phyloP scores from a whole-genome alignment of 495 filamentous ascomycete species.

The Aspergillus biplanus region DNA sequence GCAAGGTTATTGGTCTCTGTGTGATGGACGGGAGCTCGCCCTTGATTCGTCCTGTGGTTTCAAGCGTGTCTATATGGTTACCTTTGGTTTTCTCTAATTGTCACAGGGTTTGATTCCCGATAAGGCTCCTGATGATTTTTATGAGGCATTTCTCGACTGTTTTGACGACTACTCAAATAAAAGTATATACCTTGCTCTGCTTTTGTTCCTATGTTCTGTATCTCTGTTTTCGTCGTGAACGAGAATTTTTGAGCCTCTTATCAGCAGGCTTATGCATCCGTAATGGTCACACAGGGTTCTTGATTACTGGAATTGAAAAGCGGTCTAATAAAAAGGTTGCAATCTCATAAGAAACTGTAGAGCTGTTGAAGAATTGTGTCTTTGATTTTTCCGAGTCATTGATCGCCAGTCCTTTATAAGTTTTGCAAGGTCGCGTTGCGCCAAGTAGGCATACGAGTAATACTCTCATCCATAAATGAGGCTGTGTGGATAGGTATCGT shows the following conservation, averaged over 20 bases:
- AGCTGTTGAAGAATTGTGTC: too few species aligned
- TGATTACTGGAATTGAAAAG: too few species aligned
- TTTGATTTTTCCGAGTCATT: too few species aligned
- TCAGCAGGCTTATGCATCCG: neutral
- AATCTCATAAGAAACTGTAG: too few species aligned
- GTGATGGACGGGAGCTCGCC: neutral
- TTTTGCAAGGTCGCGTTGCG: too few species aligned
- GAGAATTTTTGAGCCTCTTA: neutral
- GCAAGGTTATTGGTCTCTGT: neutral
- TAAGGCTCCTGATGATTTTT: constrained; percentile 17
- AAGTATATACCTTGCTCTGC: constrained; percentile 13
- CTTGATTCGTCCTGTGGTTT: neutral
- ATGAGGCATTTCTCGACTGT: constrained; percentile 9
- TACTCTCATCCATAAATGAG: too few species aligned
- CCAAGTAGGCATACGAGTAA: too few species aligned
- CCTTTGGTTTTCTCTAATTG: neutral
- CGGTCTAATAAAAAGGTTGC: too few species aligned
- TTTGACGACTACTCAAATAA: constrained; percentile 18
- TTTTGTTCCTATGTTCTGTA: neutral
- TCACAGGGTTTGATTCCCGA: neutral
- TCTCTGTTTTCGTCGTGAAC: neutral
- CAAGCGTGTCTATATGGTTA: neutral
- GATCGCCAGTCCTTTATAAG: too few species aligned
- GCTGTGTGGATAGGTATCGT: neutral
- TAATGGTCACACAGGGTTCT: too few species aligned